Percentiles rank a stretch among this genome's conserved stretches.
Conservation (phyloP, 441 rosid species). For the Adansonia rubrostipa region DNA sequence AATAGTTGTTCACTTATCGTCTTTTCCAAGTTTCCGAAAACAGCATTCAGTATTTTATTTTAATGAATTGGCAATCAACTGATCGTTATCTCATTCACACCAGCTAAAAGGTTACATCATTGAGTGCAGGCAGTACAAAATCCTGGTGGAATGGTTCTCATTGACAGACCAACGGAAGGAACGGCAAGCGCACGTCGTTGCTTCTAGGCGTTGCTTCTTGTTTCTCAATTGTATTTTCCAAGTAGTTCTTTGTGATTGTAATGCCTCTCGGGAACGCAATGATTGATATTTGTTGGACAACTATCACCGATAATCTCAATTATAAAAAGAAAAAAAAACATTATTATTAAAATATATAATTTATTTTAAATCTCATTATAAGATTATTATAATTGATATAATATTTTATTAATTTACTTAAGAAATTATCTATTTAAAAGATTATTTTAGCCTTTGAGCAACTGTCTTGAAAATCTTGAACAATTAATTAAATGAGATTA, state of each 20-base stretch:
- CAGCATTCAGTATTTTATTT: background rate
- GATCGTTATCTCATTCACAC: conserved; percentile 30
- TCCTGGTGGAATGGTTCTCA: conserved; percentile 87
- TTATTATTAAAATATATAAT: too few species aligned
- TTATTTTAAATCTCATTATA: too few species aligned
- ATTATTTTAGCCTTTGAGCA: too few species aligned
- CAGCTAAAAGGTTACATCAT: conserved; percentile 88
- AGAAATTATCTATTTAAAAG: too few species aligned
- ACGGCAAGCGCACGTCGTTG: conserved; percentile 76
- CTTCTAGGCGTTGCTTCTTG: conserved; percentile 36
- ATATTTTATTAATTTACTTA: too few species aligned
- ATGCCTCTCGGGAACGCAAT: conserved; percentile 23
- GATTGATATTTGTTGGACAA: conserved; percentile 30
- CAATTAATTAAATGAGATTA: too few species aligned
- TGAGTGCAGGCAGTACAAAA: conserved; percentile 84
- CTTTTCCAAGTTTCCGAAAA: conserved; percentile 12
- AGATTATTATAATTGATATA: too few species aligned
- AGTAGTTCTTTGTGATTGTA: conserved; percentile 23
- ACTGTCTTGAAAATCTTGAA: too few species aligned
- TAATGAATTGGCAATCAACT: background rate
- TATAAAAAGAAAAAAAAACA: too few species aligned
- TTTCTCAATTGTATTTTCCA: conserved; percentile 32
- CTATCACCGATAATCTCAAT: too few species aligned
- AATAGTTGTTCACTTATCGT: conserved; percentile 52
- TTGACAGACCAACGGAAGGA: conserved; percentile 77